Conservation (phyloP, 306 rosid species). For the Sechiopsis laciniata region DNA sequence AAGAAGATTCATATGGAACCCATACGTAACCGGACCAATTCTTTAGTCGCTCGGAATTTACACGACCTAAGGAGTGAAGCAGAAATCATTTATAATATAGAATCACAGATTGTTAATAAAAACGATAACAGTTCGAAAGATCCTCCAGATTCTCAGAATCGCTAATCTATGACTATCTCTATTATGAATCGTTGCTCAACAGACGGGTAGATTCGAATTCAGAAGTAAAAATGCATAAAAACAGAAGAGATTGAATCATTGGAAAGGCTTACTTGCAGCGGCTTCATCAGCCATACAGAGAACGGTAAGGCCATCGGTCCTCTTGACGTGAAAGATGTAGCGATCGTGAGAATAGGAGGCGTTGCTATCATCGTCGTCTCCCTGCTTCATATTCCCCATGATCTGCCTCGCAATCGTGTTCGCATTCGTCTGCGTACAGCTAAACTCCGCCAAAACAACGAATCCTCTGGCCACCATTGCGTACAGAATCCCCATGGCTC, state of each 20-base stretch:
- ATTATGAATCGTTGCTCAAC: not conserved
- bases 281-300: conserved; percentile 63
- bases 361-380: conserved; percentile 33
- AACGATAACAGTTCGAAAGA: not conserved
- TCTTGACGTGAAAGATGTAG: conserved; percentile 49
- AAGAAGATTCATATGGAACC: not conserved
- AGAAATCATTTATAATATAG: not conserved
- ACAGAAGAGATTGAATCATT: not conserved
- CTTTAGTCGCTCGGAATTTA: not conserved
- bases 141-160: not conserved
- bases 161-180: not conserved
- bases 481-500: conserved; percentile 45
- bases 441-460: conserved; percentile 49
- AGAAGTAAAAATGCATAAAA: not conserved
- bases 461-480: conserved; percentile 49
- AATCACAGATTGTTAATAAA: not conserved
- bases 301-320: conserved; percentile 47
- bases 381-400: conserved; percentile 30
- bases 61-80: not conserved
- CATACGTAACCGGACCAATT: not conserved
- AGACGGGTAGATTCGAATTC: not conserved
- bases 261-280: conserved; percentile 37
- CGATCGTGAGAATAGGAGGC: conserved; percentile 50
- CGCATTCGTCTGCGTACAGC: conserved; percentile 40
- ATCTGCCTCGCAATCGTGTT: conserved; percentile 42